Percentiles rank a stretch among this genome's conserved stretches.
These are phyloP conservation scores for Durio zibethinus DNA, from an alignment of 345 rosid species.

Conservation along the genomic window DNA sequence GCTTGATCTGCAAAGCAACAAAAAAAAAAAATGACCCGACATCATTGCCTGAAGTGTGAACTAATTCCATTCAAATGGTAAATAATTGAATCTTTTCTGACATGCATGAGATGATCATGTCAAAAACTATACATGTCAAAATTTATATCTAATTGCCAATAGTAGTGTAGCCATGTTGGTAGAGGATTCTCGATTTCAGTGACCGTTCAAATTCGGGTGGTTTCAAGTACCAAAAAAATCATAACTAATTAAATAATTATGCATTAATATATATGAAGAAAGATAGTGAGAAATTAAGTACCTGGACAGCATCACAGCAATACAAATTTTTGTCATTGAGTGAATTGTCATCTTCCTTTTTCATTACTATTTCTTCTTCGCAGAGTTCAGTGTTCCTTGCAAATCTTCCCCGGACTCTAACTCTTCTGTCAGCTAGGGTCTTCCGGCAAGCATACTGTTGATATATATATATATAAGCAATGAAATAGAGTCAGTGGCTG, in stretches of 20 bases:
- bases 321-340: constrained; percentile 39
- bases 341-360: constrained; percentile 34
- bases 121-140: not conserved
- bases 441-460: constrained; percentile 90
- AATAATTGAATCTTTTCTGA: not conserved
- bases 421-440: constrained; percentile 87
- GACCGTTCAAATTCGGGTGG: no score
- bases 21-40: not conserved
- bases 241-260: not conserved
- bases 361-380: constrained; percentile 47
- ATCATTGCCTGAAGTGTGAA: not conserved
- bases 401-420: constrained; percentile 86
- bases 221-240: no score
- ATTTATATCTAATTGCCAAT: no score
- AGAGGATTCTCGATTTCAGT: no score
- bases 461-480: not conserved
- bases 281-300: constrained; percentile 14
- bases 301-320: constrained; percentile 40
- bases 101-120: not conserved
- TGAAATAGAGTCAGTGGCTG: not conserved
- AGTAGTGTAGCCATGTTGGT: no score
- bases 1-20: constrained; percentile 42
- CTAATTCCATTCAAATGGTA: not conserved
- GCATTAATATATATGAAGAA: not conserved
- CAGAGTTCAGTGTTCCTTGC: constrained; percentile 64